Conservation (phyloP, 2,329 filamentous ascomycete species). For the Boeremia lycopersici region DNA sequence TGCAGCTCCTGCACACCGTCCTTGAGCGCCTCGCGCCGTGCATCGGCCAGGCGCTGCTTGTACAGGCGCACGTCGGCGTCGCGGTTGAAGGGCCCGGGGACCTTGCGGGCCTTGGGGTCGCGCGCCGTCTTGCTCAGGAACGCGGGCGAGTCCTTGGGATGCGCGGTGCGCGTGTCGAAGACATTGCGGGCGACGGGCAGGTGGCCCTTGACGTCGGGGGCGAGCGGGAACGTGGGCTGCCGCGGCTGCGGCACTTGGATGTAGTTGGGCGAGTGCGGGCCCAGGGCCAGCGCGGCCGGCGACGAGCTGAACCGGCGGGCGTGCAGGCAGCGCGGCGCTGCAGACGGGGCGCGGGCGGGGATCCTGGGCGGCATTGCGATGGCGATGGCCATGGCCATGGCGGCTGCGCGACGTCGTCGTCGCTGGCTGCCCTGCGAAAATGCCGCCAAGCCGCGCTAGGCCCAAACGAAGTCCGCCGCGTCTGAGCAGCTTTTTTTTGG, state of each 20-base stretch:
- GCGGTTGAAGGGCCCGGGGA: conserved; percentile 38
- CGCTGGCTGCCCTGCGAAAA: conserved; percentile 19
- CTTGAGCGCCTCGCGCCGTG: conserved; percentile 73
- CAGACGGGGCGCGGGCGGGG: conserved; percentile 43
- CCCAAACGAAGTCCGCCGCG: conserved; percentile 6
- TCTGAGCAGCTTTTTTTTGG: background rate
- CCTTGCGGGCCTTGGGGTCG: conserved; percentile 53
- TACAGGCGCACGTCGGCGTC: conserved; percentile 63
- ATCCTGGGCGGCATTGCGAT: conserved; percentile 50
- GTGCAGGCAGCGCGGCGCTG: conserved; percentile 19
- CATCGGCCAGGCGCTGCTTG: conserved; percentile 75
- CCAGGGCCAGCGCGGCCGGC: conserved; percentile 58
- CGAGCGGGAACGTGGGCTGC: conserved; percentile 66
- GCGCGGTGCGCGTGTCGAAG: conserved; percentile 59
- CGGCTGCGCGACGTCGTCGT: conserved; percentile 5
- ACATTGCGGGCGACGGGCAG: conserved; percentile 83
- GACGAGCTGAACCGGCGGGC: conserved; percentile 52
- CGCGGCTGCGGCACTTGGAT: conserved; percentile 78
- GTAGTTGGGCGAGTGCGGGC: conserved; percentile 86
- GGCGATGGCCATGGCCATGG: conserved; percentile 15
- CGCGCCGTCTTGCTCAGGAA: conserved; percentile 69
- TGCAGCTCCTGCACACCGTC: conserved; percentile 74
- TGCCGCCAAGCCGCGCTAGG: conserved; percentile 30
- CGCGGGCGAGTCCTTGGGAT: conserved; percentile 61
- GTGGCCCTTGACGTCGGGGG: conserved; percentile 69